These are phyloP conservation scores for Hypoxylon cercidicola DNA, from an alignment of 495 filamentous ascomycete genomes.

Conservation along the genomic window DNA sequence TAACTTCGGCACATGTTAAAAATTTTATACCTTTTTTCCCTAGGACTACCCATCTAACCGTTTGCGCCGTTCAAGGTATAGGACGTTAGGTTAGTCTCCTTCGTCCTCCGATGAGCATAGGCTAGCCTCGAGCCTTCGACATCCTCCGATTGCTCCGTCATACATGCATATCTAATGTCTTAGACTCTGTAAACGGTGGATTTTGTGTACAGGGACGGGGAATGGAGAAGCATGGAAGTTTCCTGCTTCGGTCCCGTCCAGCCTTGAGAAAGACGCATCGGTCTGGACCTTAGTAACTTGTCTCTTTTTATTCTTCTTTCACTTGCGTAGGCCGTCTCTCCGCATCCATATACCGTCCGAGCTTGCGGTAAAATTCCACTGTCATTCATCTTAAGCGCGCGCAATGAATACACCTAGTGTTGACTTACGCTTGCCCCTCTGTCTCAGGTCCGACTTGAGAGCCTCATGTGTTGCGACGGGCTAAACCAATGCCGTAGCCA, in stretches of 20 bases:
- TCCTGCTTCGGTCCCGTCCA: slow-evolving; percentile 25
- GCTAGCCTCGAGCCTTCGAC: slow-evolving; percentile 9
- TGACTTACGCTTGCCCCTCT: slow-evolving; percentile 7
- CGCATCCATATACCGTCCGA: slow-evolving; percentile 17
- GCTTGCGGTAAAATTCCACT: slow-evolving; percentile 17
- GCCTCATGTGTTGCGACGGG: background rate
- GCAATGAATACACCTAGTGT: background rate
- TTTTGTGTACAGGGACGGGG: no score
- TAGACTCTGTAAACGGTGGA: background rate
- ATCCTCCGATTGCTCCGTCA: slow-evolving; percentile 1
- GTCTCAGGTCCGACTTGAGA: slow-evolving; percentile 1
- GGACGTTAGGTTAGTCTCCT: slow-evolving; percentile 4
- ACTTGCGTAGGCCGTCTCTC: background rate
- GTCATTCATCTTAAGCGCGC: slow-evolving; percentile 3
- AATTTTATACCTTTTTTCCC: background rate
- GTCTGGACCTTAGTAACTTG: slow-evolving; percentile 11
- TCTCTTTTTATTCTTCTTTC: slow-evolving; percentile 1
- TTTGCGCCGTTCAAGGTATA: slow-evolving; percentile 25
- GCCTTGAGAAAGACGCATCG: slow-evolving; percentile 1
- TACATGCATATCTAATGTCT: background rate
- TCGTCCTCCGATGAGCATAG: background rate
- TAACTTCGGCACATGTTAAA: background rate
- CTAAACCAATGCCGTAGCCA: background rate
- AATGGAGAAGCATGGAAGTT: slow-evolving; percentile 16
- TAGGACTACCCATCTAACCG: slow-evolving; percentile 27